Evolutionary conservation across 2,329 filamentous ascomycete genomes (phyloP).

Genomic region (Lachnellula cervina): DNA sequence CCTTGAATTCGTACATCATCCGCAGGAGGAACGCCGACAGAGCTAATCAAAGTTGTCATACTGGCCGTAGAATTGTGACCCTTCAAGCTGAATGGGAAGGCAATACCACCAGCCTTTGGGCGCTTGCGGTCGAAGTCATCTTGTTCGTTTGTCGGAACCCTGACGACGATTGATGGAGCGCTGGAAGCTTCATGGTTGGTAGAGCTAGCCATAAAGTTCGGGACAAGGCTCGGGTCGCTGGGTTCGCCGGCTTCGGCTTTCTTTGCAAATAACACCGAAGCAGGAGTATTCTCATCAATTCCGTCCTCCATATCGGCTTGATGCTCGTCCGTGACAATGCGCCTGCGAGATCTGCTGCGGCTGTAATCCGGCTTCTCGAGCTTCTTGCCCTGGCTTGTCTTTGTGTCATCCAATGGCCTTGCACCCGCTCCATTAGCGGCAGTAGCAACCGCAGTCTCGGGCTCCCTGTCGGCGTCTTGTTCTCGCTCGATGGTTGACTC

Average conservation of each 20-base stretch:
- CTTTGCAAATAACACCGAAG: conserved; percentile 40
- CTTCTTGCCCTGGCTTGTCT: conserved; percentile 13
- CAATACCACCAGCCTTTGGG: conserved; percentile 63
- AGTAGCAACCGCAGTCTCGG: conserved; percentile 32
- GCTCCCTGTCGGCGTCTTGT: conserved; percentile 42
- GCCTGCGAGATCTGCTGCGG: conserved; percentile 40
- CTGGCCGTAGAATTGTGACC: conserved; percentile 57
- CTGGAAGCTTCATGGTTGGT: background rate
- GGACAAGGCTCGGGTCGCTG: conserved; percentile 7
- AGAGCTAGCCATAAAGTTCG: conserved; percentile 16
- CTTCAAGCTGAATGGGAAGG: conserved; percentile 67
- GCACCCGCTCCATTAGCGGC: conserved; percentile 41
- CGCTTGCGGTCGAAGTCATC: conserved; percentile 52
- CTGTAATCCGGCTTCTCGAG: conserved; percentile 17
- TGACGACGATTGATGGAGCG: conserved; percentile 17
- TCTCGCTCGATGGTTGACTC: conserved; percentile 63
- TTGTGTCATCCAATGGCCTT: conserved; percentile 21
- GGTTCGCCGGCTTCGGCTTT: conserved; percentile 35
- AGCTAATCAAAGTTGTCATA: conserved; percentile 58
- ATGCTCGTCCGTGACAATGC: conserved; percentile 47
- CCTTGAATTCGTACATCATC: conserved; percentile 18
- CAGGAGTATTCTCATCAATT: conserved; percentile 38
- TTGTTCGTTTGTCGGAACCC: conserved; percentile 29
- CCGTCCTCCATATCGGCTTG: conserved; percentile 37
- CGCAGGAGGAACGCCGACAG: conserved; percentile 24